These are phyloP conservation scores for Kuraishia molischiana DNA, from an alignment of 805 yeast genomes.

Conservation along the genomic window DNA sequence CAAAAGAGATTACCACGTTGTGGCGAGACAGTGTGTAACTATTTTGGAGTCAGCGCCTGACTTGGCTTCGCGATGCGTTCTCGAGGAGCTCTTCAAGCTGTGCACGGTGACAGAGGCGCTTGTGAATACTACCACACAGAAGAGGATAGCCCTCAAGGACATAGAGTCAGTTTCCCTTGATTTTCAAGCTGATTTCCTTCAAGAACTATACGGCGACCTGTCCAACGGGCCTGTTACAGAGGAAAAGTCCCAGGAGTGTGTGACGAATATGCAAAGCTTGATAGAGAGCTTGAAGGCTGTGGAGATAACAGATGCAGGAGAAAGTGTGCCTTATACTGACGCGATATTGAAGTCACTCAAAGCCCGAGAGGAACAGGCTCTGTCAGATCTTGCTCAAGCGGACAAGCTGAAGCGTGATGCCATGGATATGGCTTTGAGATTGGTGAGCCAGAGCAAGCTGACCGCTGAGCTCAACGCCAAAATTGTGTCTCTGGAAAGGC, in stretches of 20 bases:
- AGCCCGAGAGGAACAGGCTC: not conserved
- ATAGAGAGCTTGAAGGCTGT: not conserved
- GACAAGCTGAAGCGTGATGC: not conserved
- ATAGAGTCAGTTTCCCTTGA: not conserved
- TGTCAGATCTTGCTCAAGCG: not conserved
- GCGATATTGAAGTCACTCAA: not conserved
- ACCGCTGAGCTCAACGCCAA: conserved; percentile 36
- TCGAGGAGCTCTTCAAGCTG: not conserved
- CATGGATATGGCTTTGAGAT: not conserved
- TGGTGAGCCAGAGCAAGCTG: conserved; percentile 15
- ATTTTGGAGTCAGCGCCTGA: not conserved
- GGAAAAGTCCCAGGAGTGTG: not conserved
- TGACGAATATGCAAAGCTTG: not conserved
- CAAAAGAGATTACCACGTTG: not conserved
- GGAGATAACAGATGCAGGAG: not conserved
- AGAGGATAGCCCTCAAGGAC: not conserved
- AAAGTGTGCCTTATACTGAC: not conserved
- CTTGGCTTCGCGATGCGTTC: too few species aligned
- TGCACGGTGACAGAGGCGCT: not conserved
- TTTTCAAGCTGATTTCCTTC: not conserved
- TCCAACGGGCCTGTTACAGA: too few species aligned
- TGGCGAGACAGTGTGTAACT: not conserved
- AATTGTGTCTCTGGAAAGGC: conserved; percentile 32
- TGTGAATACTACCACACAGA: not conserved
- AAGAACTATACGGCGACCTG: too few species aligned